Base-by-base conservation (phyloP, 805 yeast genomes). In the Candida orba region DNA sequence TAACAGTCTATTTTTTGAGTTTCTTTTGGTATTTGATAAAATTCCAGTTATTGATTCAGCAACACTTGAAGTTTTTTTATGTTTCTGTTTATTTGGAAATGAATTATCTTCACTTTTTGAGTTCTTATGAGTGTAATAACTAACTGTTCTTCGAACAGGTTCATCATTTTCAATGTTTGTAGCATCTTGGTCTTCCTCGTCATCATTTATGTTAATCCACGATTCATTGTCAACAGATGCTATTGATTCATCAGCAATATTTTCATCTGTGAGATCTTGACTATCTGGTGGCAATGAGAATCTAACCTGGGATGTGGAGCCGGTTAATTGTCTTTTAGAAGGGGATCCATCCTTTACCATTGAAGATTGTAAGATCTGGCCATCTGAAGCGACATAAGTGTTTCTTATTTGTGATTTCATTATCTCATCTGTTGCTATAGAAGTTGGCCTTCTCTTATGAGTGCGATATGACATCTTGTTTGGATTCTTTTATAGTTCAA, bases 321-420 rank as follows among this genome's bases (percentile, higher is more conserved):
- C 59, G 1, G 55, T 48, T 12, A 56, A 39, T 30, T 54, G 53
- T 33, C 57, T 48, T 41, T 56, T 57, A 15, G 52, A 39, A 6
- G 62, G 62, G 0, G 62, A 58, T 12, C 60, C 61, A 12, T 43
- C 39, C 32, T 55, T 58, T 3, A 55, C 57, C 58, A 58, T 42
- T 3, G 61, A 51, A 1, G 61, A 57, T 37, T 53, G 62, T 9
- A 58, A 44, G 3, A 57, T 46, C 33, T 53, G 47, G 8, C 62
- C 62, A 39, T 52, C 59, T 2, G 60, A 43, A 0, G 62, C 46
- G 3, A 49, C 44, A 42, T 58, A 58, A 4, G 51, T 49, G 37
- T 56, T 56, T 17, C 27, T 6, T 12, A 27, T 15, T 18, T 46
- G 43, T 22, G 45, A 18, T 10, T 39, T 37, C 32, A 46, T 33